phyloP scores from a whole-genome alignment of 139 green algal species.

The Chlamydomonas schloesseri region DNA sequence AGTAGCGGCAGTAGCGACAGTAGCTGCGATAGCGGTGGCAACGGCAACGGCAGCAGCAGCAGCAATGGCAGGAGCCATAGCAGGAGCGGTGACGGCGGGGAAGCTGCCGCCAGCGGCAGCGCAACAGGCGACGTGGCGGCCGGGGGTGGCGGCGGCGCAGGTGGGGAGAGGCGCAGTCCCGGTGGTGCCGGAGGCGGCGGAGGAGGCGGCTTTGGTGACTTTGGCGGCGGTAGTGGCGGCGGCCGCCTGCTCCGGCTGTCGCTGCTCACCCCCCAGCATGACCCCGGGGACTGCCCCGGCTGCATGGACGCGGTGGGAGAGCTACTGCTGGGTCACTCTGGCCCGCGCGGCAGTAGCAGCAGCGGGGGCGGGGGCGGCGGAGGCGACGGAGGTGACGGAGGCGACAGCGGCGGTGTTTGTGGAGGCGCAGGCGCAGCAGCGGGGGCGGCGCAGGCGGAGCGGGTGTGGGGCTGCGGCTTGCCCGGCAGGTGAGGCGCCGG shows the following conservation, averaged over 20 bases:
- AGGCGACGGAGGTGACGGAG: neutral
- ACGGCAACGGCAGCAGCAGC: too few species aligned
- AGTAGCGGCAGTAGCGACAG: too few species aligned
- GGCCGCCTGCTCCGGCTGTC: neutral
- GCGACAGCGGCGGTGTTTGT: too few species aligned
- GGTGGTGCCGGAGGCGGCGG: too few species aligned
- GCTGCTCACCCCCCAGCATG: neutral
- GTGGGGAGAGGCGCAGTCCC: too few species aligned
- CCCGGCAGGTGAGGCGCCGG: neutral
- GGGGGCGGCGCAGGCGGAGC: neutral
- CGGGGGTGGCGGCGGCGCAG: too few species aligned
- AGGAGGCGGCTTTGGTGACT: too few species aligned
- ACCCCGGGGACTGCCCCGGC: constrained; percentile 1
- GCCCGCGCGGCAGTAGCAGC: neutral
- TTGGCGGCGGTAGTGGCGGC: neutral
- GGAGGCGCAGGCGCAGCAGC: neutral
- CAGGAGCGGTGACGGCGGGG: too few species aligned
- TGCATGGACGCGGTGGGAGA: neutral
- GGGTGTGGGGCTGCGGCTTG: neutral
- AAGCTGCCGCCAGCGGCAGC: too few species aligned
- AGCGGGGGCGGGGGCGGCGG: neutral
- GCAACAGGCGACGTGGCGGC: too few species aligned
- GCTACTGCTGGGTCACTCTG: neutral
- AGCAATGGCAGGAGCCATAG: too few species aligned
- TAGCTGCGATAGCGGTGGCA: too few species aligned